A percentile compares a stretch with the other conserved stretches of the same genome.
phyloP scores from a whole-genome alignment of 495 filamentous ascomycete species.

The Chaetomium cochliodes region DNA sequence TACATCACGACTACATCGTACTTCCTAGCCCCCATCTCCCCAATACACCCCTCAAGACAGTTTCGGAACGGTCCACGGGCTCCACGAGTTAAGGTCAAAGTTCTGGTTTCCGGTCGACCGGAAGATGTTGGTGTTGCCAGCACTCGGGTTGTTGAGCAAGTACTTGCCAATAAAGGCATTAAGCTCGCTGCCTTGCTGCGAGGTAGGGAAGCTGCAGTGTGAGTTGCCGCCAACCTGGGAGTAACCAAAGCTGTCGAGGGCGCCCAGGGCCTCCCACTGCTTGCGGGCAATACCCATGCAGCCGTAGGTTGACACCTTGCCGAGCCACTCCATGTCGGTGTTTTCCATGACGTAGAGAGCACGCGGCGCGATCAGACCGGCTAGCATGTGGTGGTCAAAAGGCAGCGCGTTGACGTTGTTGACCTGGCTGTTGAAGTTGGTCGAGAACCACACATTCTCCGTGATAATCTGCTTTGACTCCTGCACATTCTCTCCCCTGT shows the following conservation, averaged over 20 bases:
- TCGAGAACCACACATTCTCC: constrained; percentile 55
- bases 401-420: constrained; percentile 43
- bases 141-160: constrained; percentile 39
- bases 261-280: constrained; percentile 53
- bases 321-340: constrained; percentile 54
- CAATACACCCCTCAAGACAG: constrained; percentile 13
- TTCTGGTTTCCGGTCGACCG: constrained; percentile 25
- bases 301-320: constrained; percentile 49
- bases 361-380: constrained; percentile 48
- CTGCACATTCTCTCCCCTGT: constrained; percentile 51
- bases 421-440: constrained; percentile 43
- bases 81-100: constrained; percentile 30
- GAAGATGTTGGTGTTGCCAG: constrained; percentile 28
- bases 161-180: constrained; percentile 56
- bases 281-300: constrained; percentile 55
- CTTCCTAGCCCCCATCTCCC: background rate
- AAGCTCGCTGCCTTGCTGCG: constrained; percentile 46
- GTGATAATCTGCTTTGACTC: constrained; percentile 49
- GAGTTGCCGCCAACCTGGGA: constrained; percentile 51
- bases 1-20: too few species aligned
- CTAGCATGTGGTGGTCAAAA: constrained; percentile 53
- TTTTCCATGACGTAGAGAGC: constrained; percentile 53
- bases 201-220: constrained; percentile 55
- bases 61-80: constrained; percentile 31
- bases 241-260: constrained; percentile 50